These are phyloP conservation scores for Cotoneaster glaucophyllus DNA, from an alignment of 306 rosid genomes.

Conservation along the genomic window DNA sequence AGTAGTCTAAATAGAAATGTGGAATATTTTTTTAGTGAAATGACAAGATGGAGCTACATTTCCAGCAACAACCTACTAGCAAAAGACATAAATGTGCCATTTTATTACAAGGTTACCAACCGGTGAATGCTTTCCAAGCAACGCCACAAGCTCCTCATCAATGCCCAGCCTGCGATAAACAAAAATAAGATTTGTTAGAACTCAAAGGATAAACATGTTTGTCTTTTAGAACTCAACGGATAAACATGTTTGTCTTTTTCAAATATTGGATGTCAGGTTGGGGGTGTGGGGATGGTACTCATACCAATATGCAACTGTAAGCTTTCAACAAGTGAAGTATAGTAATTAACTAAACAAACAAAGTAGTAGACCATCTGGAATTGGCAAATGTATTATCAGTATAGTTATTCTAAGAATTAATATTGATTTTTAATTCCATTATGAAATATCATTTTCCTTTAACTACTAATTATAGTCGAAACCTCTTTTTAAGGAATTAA, in stretches of 20 bases:
- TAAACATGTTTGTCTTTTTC: neutral
- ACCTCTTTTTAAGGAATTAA: neutral
- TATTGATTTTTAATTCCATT: no score
- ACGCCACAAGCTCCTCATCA: conserved; percentile 88
- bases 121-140: conserved; percentile 83
- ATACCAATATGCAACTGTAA: neutral
- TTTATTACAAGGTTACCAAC: conserved; percentile 34
- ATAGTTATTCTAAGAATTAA: neutral
- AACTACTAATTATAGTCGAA: neutral
- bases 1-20: neutral
- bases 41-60: neutral
- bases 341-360: neutral
- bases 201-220: neutral
- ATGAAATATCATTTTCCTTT: neutral
- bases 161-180: conserved; percentile 65
- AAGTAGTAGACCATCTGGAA: neutral
- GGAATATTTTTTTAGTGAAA: neutral
- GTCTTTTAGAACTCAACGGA: neutral
- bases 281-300: neutral
- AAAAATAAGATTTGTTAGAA: conserved; percentile 13
- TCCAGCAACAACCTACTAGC: neutral
- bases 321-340: neutral
- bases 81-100: neutral
- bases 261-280: neutral
- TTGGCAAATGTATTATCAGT: neutral